Conservation (phyloP, 2,329 filamentous ascomycete genomes). For the Aspergillus aculeatus region DNA sequence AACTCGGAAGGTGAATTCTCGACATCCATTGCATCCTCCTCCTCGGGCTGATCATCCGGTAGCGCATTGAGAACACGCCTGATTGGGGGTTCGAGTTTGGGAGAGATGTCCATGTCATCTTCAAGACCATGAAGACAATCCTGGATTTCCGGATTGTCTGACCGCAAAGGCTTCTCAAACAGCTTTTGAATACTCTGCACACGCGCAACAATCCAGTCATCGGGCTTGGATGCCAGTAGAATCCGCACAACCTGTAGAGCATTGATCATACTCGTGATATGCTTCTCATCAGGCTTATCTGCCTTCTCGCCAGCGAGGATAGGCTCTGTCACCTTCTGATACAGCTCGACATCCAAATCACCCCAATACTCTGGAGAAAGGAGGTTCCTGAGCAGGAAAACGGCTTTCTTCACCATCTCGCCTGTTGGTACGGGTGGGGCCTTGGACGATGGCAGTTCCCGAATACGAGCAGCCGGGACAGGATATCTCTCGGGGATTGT, state of each 20-base stretch:
- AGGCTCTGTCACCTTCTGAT: slow-evolving; percentile 84
- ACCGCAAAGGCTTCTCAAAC: slow-evolving; percentile 82
- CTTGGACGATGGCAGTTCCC: slow-evolving; percentile 52
- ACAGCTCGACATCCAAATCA: slow-evolving; percentile 86
- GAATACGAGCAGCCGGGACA: slow-evolving; percentile 67
- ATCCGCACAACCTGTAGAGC: slow-evolving; percentile 89
- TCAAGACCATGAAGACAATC: slow-evolving; percentile 81
- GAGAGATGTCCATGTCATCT: slow-evolving; percentile 66
- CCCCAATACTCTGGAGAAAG: slow-evolving; percentile 87
- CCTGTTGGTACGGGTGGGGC: slow-evolving; percentile 58
- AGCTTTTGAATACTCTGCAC: slow-evolving; percentile 79
- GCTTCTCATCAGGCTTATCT: slow-evolving; percentile 78
- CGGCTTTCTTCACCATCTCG: slow-evolving; percentile 82
- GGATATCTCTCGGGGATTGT: slow-evolving; percentile 82
- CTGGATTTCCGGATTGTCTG: slow-evolving; percentile 87
- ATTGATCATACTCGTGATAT: slow-evolving; percentile 85
- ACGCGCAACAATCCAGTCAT: slow-evolving; percentile 86
- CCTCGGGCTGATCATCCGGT: slow-evolving; percentile 76
- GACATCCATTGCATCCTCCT: slow-evolving; percentile 77
- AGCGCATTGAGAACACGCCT: slow-evolving; percentile 84
- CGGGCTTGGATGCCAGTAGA: slow-evolving; percentile 79
- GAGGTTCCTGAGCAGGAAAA: slow-evolving; percentile 78
- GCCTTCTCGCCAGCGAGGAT: slow-evolving; percentile 82
- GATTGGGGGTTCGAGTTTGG: slow-evolving; percentile 71
- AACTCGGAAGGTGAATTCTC: slow-evolving; percentile 80